phyloP scores from a whole-genome alignment of 2,329 filamentous ascomycete species.

The Lasiodiplodia citricola region DNA sequence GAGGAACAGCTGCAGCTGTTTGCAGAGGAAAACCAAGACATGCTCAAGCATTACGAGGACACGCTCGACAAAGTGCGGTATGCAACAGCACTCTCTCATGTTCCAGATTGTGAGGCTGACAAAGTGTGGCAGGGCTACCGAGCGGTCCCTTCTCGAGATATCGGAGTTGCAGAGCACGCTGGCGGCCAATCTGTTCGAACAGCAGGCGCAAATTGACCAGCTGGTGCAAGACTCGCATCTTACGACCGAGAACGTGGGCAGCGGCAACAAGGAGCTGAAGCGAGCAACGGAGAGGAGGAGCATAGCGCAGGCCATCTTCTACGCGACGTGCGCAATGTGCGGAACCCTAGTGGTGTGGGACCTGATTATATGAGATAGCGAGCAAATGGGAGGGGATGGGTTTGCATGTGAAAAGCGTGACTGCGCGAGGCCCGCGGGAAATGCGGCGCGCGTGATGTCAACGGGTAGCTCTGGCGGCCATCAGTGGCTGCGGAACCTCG shows the following conservation, averaged over 20 bases:
- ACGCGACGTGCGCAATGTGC: conserved; percentile 53
- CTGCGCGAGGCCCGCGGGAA: conserved; percentile 4
- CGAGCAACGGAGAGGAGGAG: conserved; percentile 68
- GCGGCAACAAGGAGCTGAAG: conserved; percentile 90
- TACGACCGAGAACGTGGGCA: conserved; percentile 84
- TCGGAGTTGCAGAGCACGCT: conserved; percentile 89
- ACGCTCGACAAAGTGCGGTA: conserved; percentile 94
- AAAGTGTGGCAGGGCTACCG: conserved; percentile 70
- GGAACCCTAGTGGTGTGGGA: conserved; percentile 55
- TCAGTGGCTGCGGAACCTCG: conserved; percentile 14
- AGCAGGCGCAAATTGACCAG: conserved; percentile 88
- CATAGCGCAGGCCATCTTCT: conserved; percentile 57
- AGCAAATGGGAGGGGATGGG: background rate
- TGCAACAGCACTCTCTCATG: conserved; percentile 43
- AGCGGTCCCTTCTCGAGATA: conserved; percentile 91
- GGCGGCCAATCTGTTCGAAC: conserved; percentile 81
- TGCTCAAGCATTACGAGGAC: conserved; percentile 92
- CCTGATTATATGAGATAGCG: conserved; percentile 48
- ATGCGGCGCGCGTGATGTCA: conserved; percentile 7
- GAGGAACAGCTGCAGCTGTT: conserved; percentile 91
- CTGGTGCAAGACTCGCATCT: conserved; percentile 81
- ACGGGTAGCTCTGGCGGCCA: background rate
- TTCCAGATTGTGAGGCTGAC: background rate
- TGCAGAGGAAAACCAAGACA: conserved; percentile 87
- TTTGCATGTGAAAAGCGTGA: conserved; percentile 26